Base-by-base conservation (phyloP, 2,329 filamentous ascomycete genomes). In the Colletotrichum caudatum region DNA sequence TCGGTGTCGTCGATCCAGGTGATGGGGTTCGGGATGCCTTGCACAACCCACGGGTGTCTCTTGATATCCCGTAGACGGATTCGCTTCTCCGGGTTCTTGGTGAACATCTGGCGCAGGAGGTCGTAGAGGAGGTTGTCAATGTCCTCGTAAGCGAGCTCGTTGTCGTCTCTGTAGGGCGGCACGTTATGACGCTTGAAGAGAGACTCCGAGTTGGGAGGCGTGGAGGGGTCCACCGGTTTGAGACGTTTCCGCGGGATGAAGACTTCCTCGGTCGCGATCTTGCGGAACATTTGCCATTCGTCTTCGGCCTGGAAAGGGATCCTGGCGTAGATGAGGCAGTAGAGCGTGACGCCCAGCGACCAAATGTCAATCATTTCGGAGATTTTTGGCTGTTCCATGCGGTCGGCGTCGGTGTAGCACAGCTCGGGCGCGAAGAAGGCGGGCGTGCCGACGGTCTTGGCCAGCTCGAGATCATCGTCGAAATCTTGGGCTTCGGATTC, bases 381-480 rank as follows among this genome's bases (percentile, higher is more conserved):
- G 51, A 99, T 91, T 83, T 87, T 95, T 75, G 88, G 94, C 77
- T 88, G 92, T 78, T 87, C 90, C 54, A 71, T 71, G 76, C 82
- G 86, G 73, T 90, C 91, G 33, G 91, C 82, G 73, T 96, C 94
- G 1, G 94, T 97, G 79, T 95, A 96, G 82, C 96, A 99, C 48
- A 99, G 87, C 80, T 99, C 96, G 5, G 96, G 96, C 1, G 96
- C 96, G 78, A 98, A 99, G 82, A 99, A 99, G 1, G 95, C 96
- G 7, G 96, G 96, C 0, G 96, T 99, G 64, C 96, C 96, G 7
- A 98, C 96, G 1, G 96, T 98, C 85, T 98, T 98, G 72, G 96
- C 95, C n/a, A 99, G 86, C 80, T 98, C 96, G 72, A 97, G 90
- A 74, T 97, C 95, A 79, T 98, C 94, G 76, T 98, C 95, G 70